These are phyloP conservation scores for Boletus subcaerulescens DNA, from an alignment of 768 basidiomycete genomes.

Conservation along the genomic window DNA sequence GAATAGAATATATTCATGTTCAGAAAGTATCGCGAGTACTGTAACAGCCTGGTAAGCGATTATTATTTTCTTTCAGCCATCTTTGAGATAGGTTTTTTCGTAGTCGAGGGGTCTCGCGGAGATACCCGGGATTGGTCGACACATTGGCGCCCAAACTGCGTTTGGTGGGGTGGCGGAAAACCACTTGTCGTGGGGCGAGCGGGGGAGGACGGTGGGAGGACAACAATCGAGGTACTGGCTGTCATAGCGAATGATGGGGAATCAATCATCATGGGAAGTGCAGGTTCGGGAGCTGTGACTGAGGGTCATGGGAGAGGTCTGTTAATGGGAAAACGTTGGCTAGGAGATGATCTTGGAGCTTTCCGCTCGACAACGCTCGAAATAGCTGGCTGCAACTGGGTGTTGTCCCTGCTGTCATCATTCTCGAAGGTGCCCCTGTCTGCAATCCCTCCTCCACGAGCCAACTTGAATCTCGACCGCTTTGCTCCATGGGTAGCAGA, in stretches of 20 bases:
- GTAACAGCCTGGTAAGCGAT: neutral
- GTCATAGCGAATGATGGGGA: neutral
- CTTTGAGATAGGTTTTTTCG: constrained; percentile 26
- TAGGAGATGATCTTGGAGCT: constrained; percentile 2
- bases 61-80: constrained; percentile 30
- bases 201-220: constrained; percentile 2
- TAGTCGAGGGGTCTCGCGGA: neutral
- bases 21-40: neutral
- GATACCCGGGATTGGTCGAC: neutral
- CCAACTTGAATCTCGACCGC: constrained; percentile 48
- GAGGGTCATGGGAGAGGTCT: constrained; percentile 8
- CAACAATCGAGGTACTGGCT: neutral
- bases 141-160: constrained; percentile 17
- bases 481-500: constrained; percentile 29
- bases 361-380: constrained; percentile 27
- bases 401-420: constrained; percentile 30
- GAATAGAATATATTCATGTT: neutral
- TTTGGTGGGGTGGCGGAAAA: constrained; percentile 16
- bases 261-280: constrained; percentile 9
- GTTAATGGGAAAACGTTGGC: constrained; percentile 16
- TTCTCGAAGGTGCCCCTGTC: constrained; percentile 16
- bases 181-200: constrained; percentile 8
- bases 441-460: neutral
- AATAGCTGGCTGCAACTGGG: constrained; percentile 33
- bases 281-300: neutral